Base-by-base conservation (phyloP, 306 rosid genomes). In the Malus sieversii region DNA sequence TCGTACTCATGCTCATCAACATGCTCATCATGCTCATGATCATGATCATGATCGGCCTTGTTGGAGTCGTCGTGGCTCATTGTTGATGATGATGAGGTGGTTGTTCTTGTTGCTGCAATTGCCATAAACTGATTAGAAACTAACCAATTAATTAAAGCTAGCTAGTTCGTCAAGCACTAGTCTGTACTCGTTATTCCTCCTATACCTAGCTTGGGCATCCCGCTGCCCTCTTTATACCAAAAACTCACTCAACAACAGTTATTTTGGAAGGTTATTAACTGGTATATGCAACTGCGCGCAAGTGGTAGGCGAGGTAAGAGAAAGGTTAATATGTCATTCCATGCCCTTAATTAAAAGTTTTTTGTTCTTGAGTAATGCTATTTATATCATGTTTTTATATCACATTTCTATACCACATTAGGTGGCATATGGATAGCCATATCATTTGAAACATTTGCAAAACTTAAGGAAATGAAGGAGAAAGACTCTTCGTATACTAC, bases 1-100 rank as follows among this genome's bases (percentile, higher is more conserved):
- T 96, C 99, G 13, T 92, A 92, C 70, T 96, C 96, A 68, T 96
- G 98, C 55, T 89, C 74, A 59, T 92, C 98, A 19, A 32, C 68
- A 16, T 35, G 46, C 11, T 44, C 82, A 4, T 25, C 52, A 1
- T 20, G 29, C 38, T 65, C 44, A 4, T 57, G 27, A 42, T 71
- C 29, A 61, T 71, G 58, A 72, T 18, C 53, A 20, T 22, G 40
- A 57, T 74, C 44, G 64, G 40, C 60, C 42, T 33, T 71, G 42
- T 45, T 61, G 60, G 89, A 40, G 15, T 60, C 52, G 58, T 86
- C 97, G 7, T 85, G 91, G 69, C 81, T 84, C 86, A 81, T 84
- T 73, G 76, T 75, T 66, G 80, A 78, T 29, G 87, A 30, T 4
- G 75, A 77, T 57, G 85, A 77, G 40, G 72, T 58, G 25, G 70